Evolutionary conservation across 2,329 filamentous ascomycete species (phyloP).

Genomic region (Fusarium keratoplasticum): DNA sequence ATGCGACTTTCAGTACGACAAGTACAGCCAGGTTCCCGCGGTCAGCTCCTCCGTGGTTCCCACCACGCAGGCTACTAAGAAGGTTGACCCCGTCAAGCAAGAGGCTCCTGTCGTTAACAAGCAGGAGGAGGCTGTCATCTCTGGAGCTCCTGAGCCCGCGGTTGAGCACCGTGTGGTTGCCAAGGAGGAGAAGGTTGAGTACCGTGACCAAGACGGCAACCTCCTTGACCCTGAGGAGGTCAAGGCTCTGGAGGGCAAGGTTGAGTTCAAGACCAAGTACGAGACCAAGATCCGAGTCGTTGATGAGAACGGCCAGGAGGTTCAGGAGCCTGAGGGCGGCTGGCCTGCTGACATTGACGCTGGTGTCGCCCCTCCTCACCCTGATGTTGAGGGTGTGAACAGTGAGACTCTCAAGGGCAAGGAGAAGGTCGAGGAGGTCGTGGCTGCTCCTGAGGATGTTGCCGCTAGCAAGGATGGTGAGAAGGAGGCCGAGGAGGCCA

Average conservation of each 20-base stretch:
- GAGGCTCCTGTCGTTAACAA: constrained; percentile 41
- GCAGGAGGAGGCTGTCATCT: constrained; percentile 53
- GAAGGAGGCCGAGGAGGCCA: constrained; percentile 65
- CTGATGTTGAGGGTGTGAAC: constrained; percentile 71
- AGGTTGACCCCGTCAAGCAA: constrained; percentile 36
- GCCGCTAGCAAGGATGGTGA: constrained; percentile 68
- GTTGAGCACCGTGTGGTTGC: constrained; percentile 61
- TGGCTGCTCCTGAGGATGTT: constrained; percentile 47
- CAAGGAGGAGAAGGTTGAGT: constrained; percentile 88
- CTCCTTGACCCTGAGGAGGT: constrained; percentile 87
- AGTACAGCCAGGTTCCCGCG: constrained; percentile 51
- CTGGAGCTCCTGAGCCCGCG: constrained; percentile 61
- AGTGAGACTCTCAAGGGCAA: constrained; percentile 65
- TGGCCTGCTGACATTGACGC: constrained; percentile 51
- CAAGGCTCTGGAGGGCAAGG: constrained; percentile 86
- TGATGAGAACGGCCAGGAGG: constrained; percentile 82
- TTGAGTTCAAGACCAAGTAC: constrained; percentile 94
- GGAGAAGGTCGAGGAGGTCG: constrained; percentile 50
- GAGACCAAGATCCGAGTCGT: constrained; percentile 92
- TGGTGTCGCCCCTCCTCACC: constrained; percentile 68
- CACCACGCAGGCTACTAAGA: constrained; percentile 43
- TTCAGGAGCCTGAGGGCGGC: constrained; percentile 61
- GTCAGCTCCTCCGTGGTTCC: constrained; percentile 45
- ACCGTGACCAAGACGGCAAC: constrained; percentile 94
- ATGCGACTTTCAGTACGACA: constrained; percentile 57